Evolutionary conservation across 2,329 filamentous ascomycete species (phyloP), one percentile per base, ranked within the genome.

Genomic region (Ophiocordyceps camponoti-rufipedis): DNA sequence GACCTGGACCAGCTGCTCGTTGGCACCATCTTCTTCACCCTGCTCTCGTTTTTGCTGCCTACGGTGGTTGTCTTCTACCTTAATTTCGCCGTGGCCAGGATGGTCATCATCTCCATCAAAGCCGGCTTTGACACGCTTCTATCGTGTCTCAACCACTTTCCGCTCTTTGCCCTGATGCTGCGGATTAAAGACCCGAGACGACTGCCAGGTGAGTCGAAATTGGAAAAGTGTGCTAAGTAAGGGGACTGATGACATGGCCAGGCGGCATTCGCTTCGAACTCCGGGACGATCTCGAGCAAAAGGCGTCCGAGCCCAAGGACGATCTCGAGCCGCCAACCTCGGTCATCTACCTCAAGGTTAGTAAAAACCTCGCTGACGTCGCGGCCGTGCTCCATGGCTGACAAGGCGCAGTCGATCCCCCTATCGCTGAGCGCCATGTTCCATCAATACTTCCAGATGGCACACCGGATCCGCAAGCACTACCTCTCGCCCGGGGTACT

Each of bases 11-110:
- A 98, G 64, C 75, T 98, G 4, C 78, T 98, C 7, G 80, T 98
- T 8, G 91, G 91, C 49, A 98, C 91, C 1, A 96, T 98, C 48
- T 70, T 98, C 18, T 98, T 98, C 58, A 96, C 91, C 0, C 69
- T 98, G 8, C 74, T 98, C 1, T 94, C 94, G 65, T 98, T 96
- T 61, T 71, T 98, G 14, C 70, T 98, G 4, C 91, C 91, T 0
- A 98, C 91, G 0, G 87, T 98, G 23, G 78, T 89, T 45, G 91
- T 98, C 41, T 98, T 96, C 60, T 98, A 98, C 58, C 71, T 95
- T 48, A 94, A 93, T 40, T 98, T 98, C 65, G 89, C 93, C 43
- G 79, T 85, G 49, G 88, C 89, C 33, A 77, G 93, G 44, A 95
- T 98, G 83, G 78, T 81, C 50, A 96, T 96, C 53, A 98, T 98